phyloP scores from a whole-genome alignment of 495 filamentous ascomycete genomes.

The Glutinoglossum americanum region DNA sequence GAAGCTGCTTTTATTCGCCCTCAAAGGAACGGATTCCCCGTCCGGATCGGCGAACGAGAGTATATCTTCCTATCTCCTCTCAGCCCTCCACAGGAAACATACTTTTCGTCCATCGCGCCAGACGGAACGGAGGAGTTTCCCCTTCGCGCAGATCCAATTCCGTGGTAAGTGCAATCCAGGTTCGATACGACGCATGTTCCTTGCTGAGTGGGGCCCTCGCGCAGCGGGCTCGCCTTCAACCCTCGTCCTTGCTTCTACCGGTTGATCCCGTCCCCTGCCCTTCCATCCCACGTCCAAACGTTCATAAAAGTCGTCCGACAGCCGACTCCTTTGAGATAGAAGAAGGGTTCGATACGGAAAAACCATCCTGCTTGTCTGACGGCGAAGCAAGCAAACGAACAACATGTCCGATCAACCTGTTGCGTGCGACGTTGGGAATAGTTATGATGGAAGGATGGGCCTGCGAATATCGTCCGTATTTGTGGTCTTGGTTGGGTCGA shows the following conservation, averaged over 20 bases:
- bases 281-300: background rate
- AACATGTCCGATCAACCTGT: background rate
- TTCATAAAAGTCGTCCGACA: background rate
- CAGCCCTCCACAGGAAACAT: no score
- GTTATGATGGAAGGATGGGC: conserved; percentile 2
- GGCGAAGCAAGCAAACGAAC: background rate
- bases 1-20: no score
- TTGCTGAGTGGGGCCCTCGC: background rate
- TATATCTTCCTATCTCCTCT: no score
- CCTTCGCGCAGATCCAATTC: background rate
- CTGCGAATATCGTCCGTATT: conserved; percentile 1
- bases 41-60: no score
- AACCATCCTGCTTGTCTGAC: background rate
- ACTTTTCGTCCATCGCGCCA: no score
- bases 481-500: conserved; percentile 1
- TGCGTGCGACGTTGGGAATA: background rate
- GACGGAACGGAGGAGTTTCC: no score
- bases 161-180: background rate
- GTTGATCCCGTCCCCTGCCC: background rate
- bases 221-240: no score
- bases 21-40: no score
- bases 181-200: background rate
- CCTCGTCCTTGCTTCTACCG: background rate
- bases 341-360: background rate
- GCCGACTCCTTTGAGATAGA: background rate